Percentiles rank a stretch among this genome's conserved stretches.
Conservation (phyloP, 805 yeast species). For the Monosporozyma unispora region DNA sequence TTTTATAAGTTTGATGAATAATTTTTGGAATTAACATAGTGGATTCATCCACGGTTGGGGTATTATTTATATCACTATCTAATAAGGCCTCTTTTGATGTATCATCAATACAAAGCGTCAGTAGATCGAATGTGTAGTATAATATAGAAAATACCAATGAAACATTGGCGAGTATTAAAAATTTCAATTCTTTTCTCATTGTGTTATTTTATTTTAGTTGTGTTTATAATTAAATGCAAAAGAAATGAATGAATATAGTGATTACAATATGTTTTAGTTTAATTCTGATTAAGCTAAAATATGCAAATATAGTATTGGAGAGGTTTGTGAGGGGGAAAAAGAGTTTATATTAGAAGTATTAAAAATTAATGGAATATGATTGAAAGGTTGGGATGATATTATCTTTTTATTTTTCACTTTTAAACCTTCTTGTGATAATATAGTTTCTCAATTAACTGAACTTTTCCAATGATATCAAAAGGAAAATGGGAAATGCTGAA, state of each 20-base stretch:
- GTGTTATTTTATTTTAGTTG: neutral
- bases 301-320: neutral
- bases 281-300: neutral
- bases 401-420: neutral
- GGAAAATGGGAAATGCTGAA: neutral
- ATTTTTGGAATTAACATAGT: conserved; percentile 61
- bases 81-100: conserved; percentile 51
- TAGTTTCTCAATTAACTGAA: neutral
- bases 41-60: neutral
- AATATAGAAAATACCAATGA: conserved; percentile 41
- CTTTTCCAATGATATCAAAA: neutral
- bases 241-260: neutral
- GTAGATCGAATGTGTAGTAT: conserved; percentile 59
- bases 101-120: conserved; percentile 62
- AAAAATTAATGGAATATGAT: neutral
- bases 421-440: neutral
- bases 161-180: conserved; percentile 49
- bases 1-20: conserved; percentile 87
- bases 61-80: neutral
- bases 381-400: neutral
- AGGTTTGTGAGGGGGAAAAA: neutral
- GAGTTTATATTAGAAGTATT: neutral
- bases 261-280: neutral
- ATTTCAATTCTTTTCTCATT: conserved; percentile 58
- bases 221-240: neutral